Evolutionary conservation across 345 rosid species (phyloP).

Genomic region (Toxicodendron radicans): DNA sequence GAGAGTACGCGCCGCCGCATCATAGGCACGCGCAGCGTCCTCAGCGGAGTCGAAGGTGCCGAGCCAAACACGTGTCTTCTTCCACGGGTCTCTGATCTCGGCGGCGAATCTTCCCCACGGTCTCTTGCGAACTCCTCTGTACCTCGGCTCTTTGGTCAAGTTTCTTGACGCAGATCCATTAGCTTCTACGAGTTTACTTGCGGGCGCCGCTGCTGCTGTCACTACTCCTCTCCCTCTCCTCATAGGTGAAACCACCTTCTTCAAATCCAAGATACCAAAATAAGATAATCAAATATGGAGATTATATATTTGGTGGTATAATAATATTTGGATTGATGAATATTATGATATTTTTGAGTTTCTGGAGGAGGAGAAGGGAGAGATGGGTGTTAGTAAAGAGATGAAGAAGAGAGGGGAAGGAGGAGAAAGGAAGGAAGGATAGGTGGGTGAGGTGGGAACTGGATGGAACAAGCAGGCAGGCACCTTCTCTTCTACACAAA

Average conservation of each 20-base stretch:
- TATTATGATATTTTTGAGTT: no score
- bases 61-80: constrained; percentile 86
- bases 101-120: constrained; percentile 94
- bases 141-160: constrained; percentile 49
- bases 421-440: neutral
- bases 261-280: no score
- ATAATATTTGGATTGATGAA: no score
- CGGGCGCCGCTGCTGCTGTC: constrained; percentile 21
- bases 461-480: constrained; percentile 31
- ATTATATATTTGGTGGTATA: no score
- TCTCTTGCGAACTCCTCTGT: constrained; percentile 89
- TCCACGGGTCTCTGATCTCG: constrained; percentile 91
- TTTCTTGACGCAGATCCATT: constrained; percentile 37
- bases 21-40: constrained; percentile 93
- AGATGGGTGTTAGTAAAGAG: constrained; percentile 21
- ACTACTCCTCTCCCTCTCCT: constrained; percentile 63
- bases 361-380: constrained; percentile 7
- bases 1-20: constrained; percentile 72
- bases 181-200: constrained; percentile 11
- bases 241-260: constrained; percentile 29
- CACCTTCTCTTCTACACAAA: constrained; percentile 39
- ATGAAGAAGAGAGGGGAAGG: neutral
- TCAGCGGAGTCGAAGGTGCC: constrained; percentile 93
- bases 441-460: constrained; percentile 22
- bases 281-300: neutral